phyloP scores from a whole-genome alignment of 257 asterid genomes.

The Nemophila menziesii region DNA sequence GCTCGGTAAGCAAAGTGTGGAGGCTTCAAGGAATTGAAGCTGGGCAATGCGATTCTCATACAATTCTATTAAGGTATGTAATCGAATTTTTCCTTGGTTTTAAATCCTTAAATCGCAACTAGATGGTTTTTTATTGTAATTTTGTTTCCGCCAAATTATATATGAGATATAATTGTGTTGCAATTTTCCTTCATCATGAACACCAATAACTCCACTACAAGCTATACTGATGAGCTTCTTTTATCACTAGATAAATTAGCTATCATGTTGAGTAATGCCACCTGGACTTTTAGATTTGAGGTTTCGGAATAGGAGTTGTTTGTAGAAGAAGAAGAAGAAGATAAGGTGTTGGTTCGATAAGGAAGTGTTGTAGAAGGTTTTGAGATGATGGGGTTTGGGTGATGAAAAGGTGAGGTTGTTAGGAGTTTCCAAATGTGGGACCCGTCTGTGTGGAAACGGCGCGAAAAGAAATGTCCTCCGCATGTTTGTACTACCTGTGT shows the following conservation, averaged over 20 bases:
- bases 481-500: constrained; percentile 49
- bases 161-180: too few species aligned
- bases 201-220: constrained; percentile 70
- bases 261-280: constrained; percentile 58
- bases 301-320: constrained; percentile 50
- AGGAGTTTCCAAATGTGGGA: constrained; percentile 75
- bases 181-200: too few species aligned
- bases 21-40: too few species aligned
- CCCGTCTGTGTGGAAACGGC: constrained; percentile 74
- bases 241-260: constrained; percentile 44
- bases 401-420: constrained; percentile 69
- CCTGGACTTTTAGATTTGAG: constrained; percentile 69
- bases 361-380: constrained; percentile 62
- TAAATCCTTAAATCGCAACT: too few species aligned
- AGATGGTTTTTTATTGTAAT: too few species aligned
- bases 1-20: too few species aligned
- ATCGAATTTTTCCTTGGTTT: too few species aligned
- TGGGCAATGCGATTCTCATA: too few species aligned
- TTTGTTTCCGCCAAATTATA: too few species aligned
- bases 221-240: constrained; percentile 64
- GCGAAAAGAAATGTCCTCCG: constrained; percentile 91
- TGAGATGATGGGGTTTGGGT: constrained; percentile 29
- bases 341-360: too few species aligned
- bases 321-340: constrained; percentile 22
- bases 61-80: too few species aligned